phyloP scores from a whole-genome alignment of 352 stramenopile species.

The Phytophthora citrophthora region DNA sequence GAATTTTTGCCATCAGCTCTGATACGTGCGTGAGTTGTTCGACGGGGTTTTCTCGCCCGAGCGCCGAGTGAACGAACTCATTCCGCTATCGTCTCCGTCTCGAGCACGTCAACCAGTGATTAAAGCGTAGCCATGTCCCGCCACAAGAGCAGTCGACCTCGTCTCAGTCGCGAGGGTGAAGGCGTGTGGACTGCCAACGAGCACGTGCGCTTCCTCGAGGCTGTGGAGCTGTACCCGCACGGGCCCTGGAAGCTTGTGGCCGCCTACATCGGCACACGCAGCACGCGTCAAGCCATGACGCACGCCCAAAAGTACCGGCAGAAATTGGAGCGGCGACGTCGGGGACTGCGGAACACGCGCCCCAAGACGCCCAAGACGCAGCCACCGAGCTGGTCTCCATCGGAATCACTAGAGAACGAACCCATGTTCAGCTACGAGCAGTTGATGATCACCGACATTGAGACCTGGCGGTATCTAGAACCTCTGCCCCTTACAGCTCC shows the following conservation, averaged over 20 bases:
- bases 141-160: conserved; percentile 24
- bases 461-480: background rate
- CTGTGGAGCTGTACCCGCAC: conserved; percentile 50
- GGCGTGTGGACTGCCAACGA: conserved; percentile 50
- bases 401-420: background rate
- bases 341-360: conserved; percentile 18
- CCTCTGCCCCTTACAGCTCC: conserved; percentile 2
- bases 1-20: conserved; percentile 21
- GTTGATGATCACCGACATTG: conserved; percentile 4
- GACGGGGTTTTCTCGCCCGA: conserved; percentile 3
- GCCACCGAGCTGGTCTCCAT: background rate
- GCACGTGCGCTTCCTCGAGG: conserved; percentile 57
- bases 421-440: conserved; percentile 23
- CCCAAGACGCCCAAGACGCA: conserved; percentile 5
- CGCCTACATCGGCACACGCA: conserved; percentile 52
- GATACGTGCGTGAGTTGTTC: conserved; percentile 12
- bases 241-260: conserved; percentile 61
- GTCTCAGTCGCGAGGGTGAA: conserved; percentile 43
- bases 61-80: conserved; percentile 3
- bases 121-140: conserved; percentile 10
- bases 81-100: conserved; percentile 14
- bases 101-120: conserved; percentile 6
- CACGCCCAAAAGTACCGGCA: conserved; percentile 56
- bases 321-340: conserved; percentile 49
- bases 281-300: conserved; percentile 51